Base-by-base conservation (phyloP, 179 eudicot genomes). In the Vitellaria paradoxa region DNA sequence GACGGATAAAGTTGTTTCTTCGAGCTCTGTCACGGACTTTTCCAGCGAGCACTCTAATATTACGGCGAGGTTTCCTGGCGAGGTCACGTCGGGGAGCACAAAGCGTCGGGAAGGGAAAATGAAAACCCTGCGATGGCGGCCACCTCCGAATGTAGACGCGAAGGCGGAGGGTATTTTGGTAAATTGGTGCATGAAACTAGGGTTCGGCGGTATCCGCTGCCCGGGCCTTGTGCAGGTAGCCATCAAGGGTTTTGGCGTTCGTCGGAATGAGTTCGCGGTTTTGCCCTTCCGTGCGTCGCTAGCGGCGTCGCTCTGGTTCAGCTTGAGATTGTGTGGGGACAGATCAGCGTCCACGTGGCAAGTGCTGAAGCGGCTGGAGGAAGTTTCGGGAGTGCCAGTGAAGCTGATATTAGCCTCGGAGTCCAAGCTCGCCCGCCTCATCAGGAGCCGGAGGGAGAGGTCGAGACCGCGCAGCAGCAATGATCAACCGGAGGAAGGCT, bases 301-400 rank as follows among this genome's bases (percentile, higher is more conserved):
- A 53, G 88, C 91, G 78, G 79, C 91, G 40, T 78, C 88, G 68
- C 77, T 91, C 75, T 91, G 96, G 96, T 72, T 82, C 1, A 87
- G 88, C 14, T 52, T 91, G 68, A 80, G 83, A 60, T 72, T 74
- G 40, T 40, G 70, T 49, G 75, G 81, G 26, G 81, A 70, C 46
- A 76, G 76, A 52, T 49, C 75, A 18, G 42, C 17, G 46, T 77
- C 75, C 59, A 77, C 89, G 80, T 81, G 80, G 86, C 87, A 82
- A 52, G 67, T 70, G 15, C 70, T 88, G 75, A 88, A 78, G 75
- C 70, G 83, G 77, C 78, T 91, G 52, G 93, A 91, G 83, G 86
- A 88, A 80, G 61, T 86, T n/a, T 83, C 93, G 13, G 91, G 96
- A 13, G 93, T 91, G 76, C 91, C 91, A 37, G 90, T 84, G 42